Evolutionary conservation across 2,329 filamentous ascomycete species (phyloP).

Genomic region (Botrytis fragariae): DNA sequence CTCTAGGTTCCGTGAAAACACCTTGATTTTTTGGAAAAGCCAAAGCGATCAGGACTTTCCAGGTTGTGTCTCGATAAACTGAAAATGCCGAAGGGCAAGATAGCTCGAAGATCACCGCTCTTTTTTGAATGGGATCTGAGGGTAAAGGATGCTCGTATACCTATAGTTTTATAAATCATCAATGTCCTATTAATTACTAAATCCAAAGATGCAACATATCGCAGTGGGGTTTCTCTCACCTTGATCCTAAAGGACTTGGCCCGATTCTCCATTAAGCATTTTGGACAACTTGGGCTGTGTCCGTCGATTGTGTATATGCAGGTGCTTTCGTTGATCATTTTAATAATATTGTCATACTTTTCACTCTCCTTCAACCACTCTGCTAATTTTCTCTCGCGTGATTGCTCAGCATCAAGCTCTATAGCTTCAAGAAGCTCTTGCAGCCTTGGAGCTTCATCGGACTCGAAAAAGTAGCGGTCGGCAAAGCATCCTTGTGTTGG

Average conservation of each 20-base stretch:
- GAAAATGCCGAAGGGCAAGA: slow-evolving; percentile 44
- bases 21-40: not conserved
- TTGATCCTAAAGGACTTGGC: slow-evolving; percentile 45
- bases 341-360: slow-evolving; percentile 41
- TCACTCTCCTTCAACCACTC: slow-evolving; percentile 41
- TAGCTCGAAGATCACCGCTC: slow-evolving; percentile 53
- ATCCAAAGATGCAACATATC: too few species aligned
- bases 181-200: not conserved
- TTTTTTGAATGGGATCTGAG: slow-evolving; percentile 36
- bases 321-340: slow-evolving; percentile 36
- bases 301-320: slow-evolving; percentile 41
- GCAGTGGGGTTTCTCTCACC: not conserved
- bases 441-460: slow-evolving; percentile 31
- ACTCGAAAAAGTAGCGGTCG: slow-evolving; percentile 30
- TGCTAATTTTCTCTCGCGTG: slow-evolving; percentile 39
- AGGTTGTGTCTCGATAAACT: slow-evolving; percentile 53
- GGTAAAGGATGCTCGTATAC: slow-evolving; percentile 53
- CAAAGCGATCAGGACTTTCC: slow-evolving; percentile 42
- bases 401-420: slow-evolving; percentile 35
- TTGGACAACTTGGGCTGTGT: slow-evolving; percentile 42
- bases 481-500: slow-evolving; percentile 41
- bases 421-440: slow-evolving; percentile 35
- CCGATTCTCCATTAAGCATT: slow-evolving; percentile 43
- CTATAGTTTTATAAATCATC: not conserved
- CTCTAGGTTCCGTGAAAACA: not conserved